Conservation (phyloP, 2,329 filamentous ascomycete species). For the Hortaea werneckii region DNA sequence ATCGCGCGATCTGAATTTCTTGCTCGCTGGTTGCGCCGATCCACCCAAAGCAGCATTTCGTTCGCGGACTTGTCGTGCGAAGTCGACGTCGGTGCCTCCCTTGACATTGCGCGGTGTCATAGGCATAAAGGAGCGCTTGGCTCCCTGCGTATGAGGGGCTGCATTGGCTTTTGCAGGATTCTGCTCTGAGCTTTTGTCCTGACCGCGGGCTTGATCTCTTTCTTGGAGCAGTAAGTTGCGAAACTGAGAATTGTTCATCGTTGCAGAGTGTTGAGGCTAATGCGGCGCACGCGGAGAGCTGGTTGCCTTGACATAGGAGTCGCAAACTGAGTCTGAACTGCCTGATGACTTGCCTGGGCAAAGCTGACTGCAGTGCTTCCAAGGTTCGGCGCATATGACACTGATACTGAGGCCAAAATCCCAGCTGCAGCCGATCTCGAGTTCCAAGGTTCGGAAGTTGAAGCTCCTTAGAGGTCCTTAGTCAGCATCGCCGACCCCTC, state of each 20-base stretch:
- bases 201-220: slow-evolving; percentile 39
- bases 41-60: slow-evolving; percentile 40
- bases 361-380: too few species aligned
- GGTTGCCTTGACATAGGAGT: too few species aligned
- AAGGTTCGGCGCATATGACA: too few species aligned
- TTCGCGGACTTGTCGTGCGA: slow-evolving; percentile 76
- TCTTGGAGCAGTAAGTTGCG: slow-evolving; percentile 56
- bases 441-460: too few species aligned
- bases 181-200: slow-evolving; percentile 23
- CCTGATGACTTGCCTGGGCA: too few species aligned
- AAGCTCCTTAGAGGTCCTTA: too few species aligned
- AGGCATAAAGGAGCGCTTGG: slow-evolving; percentile 48
- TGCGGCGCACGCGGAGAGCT: not conserved
- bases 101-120: slow-evolving; percentile 79
- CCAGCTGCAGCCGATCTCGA: too few species aligned
- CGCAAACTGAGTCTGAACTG: too few species aligned
- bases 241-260: slow-evolving; percentile 95
- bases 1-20: slow-evolving; percentile 60
- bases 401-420: too few species aligned
- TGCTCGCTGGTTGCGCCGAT: slow-evolving; percentile 46
- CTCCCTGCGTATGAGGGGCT: slow-evolving; percentile 17
- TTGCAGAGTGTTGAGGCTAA: not conserved
- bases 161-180: slow-evolving; percentile 25
- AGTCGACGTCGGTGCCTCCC: slow-evolving; percentile 49
- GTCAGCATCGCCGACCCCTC: too few species aligned